These are phyloP conservation scores for Chlorella sp. DNA, from an alignment of 139 green algal species.

Conservation along the genomic window DNA sequence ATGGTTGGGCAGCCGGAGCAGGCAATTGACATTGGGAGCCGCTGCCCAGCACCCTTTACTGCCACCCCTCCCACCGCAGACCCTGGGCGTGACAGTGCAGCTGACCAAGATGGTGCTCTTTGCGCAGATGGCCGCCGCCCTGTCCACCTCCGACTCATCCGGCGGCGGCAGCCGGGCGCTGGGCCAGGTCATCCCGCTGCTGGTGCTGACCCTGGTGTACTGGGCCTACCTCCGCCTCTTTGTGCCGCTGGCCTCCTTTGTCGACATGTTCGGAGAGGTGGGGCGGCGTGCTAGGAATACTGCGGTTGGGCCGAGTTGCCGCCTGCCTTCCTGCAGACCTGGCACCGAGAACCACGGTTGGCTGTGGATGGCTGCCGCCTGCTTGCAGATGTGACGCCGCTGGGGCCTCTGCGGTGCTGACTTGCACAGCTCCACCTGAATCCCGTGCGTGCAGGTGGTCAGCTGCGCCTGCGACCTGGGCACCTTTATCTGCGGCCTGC, in stretches of 20 bases:
- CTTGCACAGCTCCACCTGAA: no score
- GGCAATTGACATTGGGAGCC: no score
- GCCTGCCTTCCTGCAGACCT: no score
- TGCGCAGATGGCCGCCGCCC: conserved; percentile 10
- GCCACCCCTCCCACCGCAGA: conserved; percentile 9
- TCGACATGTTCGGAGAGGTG: conserved; percentile 8
- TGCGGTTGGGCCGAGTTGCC: no score
- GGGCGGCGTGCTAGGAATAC: no score
- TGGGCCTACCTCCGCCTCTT: conserved; percentile 30
- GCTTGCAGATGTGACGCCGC: no score
- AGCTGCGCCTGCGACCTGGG: conserved; percentile 29
- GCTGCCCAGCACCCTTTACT: no score
- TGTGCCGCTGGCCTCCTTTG: conserved; percentile 10
- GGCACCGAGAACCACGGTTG: no score
- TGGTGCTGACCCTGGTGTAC: conserved; percentile 18
- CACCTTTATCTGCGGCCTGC: conserved; percentile 22
- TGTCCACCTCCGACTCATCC: background rate
- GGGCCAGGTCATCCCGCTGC: conserved; percentile 24
- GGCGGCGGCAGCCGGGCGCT: background rate
- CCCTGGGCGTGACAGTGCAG: conserved; percentile 27
- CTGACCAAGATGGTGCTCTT: conserved; percentile 29
- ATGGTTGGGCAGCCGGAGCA: no score
- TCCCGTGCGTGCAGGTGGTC: background rate
- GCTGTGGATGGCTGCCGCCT: no score
- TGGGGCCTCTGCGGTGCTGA: no score